A percentile compares a stretch with the other conserved stretches of the same genome.
phyloP scores from a whole-genome alignment of 108 stramenopile genomes.

The Cylindrotheca closterium region DNA sequence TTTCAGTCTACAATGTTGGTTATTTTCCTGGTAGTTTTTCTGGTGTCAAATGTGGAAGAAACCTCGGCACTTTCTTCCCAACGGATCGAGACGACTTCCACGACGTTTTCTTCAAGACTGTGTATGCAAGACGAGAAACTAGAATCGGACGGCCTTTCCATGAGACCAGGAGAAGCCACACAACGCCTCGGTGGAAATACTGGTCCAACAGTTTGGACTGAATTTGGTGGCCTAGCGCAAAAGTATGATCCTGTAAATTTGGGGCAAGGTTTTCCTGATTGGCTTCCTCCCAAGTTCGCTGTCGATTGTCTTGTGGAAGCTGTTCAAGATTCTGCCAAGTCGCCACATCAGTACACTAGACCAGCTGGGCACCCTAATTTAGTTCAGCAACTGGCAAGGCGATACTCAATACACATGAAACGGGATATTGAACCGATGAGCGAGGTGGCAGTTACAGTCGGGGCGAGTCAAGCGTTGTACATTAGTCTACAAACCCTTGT shows the following conservation, averaged over 20 bases:
- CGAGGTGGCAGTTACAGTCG: conserved; percentile 94
- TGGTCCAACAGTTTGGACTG: conserved; percentile 86
- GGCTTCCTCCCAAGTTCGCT: conserved; percentile 85
- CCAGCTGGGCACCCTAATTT: conserved; percentile 93
- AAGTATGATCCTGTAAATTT: conserved; percentile 73
- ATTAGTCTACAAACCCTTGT: conserved; percentile 83
- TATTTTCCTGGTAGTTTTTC: too few species aligned
- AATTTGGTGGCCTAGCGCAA: conserved; percentile 76
- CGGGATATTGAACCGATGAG: conserved; percentile 75
- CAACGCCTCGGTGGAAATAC: conserved; percentile 51
- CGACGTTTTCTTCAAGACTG: too few species aligned
- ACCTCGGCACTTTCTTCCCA: too few species aligned
- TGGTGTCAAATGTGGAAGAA: too few species aligned
- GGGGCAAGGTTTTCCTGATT: conserved; percentile 88
- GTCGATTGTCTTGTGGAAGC: conserved; percentile 69
- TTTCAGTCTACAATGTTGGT: too few species aligned
- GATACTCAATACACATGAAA: conserved; percentile 87
- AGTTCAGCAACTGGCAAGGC: conserved; percentile 79
- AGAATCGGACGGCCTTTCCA: too few species aligned
- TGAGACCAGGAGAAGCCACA: conserved; percentile 57
- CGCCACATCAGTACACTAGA: conserved; percentile 93
- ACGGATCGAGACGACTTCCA: too few species aligned
- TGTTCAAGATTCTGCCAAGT: conserved; percentile 55
- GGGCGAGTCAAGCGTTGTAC: conserved; percentile 92
- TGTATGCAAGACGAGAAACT: too few species aligned